A percentile compares a stretch with the other conserved stretches of the same genome.
Conservation (phyloP, 2,329 filamentous ascomycete genomes). For the Fusarium stilboides region DNA sequence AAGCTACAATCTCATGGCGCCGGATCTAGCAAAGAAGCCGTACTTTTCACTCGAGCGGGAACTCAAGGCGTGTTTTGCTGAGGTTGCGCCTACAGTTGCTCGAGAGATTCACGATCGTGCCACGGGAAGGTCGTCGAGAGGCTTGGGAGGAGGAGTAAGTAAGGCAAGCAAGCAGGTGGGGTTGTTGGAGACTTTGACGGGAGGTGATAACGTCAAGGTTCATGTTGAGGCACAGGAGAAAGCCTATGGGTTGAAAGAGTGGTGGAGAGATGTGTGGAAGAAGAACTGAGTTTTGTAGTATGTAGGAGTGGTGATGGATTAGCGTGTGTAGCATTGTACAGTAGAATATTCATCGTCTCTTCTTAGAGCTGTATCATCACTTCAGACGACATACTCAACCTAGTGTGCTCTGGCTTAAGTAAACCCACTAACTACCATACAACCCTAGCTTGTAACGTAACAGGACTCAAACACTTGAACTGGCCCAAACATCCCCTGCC, state of each 20-base stretch:
- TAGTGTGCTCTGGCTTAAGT: not conserved
- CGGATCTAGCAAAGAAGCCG: constrained; percentile 91
- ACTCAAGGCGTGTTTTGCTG: constrained; percentile 84
- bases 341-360: constrained; percentile 3
- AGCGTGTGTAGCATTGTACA: not conserved
- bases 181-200: constrained; percentile 74
- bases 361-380: not conserved
- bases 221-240: constrained; percentile 82
- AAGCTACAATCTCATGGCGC: constrained; percentile 95
- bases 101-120: constrained; percentile 81
- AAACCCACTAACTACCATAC: not conserved
- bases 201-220: constrained; percentile 65
- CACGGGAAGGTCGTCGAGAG: constrained; percentile 56
- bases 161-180: constrained; percentile 57
- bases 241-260: constrained; percentile 88
- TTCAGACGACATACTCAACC: not conserved
- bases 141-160: constrained; percentile 50
- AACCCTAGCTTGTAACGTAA: not conserved
- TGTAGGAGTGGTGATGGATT: not conserved
- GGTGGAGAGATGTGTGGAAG: constrained; percentile 86
- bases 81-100: constrained; percentile 84
- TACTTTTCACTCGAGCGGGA: constrained; percentile 90
- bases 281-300: constrained; percentile 37
- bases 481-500: not conserved
- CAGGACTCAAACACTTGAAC: not conserved